Base-by-base conservation (phyloP, 78 protist species). In the Dictyostelium firmibasis region DNA sequence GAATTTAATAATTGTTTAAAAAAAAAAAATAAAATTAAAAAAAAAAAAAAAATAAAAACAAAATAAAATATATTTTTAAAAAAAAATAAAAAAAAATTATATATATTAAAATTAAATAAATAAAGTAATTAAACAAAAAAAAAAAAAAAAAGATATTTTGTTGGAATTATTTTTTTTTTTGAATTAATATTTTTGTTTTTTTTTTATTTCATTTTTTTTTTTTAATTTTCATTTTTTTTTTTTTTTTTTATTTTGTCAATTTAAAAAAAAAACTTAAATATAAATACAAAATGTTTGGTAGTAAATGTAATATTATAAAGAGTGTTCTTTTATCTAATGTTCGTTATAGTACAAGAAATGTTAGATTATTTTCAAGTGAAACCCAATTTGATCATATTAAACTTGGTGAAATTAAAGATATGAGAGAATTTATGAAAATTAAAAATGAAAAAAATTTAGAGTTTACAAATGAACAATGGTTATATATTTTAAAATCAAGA, bases 401-500 rank as follows among this genome's bases (percentile, higher is more conserved):
- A 72, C 36, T 77, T 41, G 35, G 31, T 20, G 83, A 77, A 10
- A 41, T 77, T 18, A 43, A 89, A 1, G 94, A 89, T 89, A 89
- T 89, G 94, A 78, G 69, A 89, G 38, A 62, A n/a, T 89, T 89
- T 31, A 43, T 81, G 38, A 84, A 67, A 69, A 10, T 31, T 16
- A 89, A 50, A 38, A 25, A 81, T 9, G 78, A 81, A 31, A 81
- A 20, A 38, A 81, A 31, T 13, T 27, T 47, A 9, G 38, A 57
- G 20, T 53, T 81, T 10, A 47, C 86, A 23, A 44, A 79, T 20
- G 75, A 89, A 69, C 78, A 89, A 50, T 89, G 94, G 94, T n/a
- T 81, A 69, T 29, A 81, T 13, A 47, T 89, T 4, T 44, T 89
- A 69, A 41, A 27, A 57, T 31, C n/a, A 16, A 78, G 94, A 64